Percentiles rank a stretch among this genome's conserved stretches.
Evolutionary conservation across 2,329 filamentous ascomycete genomes (phyloP).

Genomic region (Dactylellina haptotyla): DNA sequence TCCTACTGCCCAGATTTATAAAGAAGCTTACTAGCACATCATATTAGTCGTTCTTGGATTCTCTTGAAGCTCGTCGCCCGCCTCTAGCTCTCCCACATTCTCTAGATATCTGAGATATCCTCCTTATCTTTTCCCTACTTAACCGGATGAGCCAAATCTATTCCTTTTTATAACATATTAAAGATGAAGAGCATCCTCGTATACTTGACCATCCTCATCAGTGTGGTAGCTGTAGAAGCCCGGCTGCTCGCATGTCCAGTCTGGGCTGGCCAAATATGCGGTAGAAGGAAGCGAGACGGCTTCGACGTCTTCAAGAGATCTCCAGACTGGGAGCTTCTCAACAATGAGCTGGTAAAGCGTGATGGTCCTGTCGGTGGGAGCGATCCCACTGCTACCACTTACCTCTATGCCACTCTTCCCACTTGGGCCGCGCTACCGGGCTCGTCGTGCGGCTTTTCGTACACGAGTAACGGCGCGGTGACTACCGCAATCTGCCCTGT

Average conservation of each 20-base stretch:
- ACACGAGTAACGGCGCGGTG: constrained; percentile 26
- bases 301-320: constrained; percentile 22
- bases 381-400: constrained; percentile 36
- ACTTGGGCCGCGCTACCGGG: constrained; percentile 36
- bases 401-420: constrained; percentile 34
- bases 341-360: constrained; percentile 23
- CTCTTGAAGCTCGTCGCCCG: background rate
- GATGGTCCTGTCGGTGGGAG: constrained; percentile 28
- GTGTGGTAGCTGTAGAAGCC: constrained; percentile 5
- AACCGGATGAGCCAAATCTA: background rate
- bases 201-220: constrained; percentile 5
- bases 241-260: constrained; percentile 16
- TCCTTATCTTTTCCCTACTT: background rate
- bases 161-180: background rate
- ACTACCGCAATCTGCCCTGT: constrained; percentile 42
- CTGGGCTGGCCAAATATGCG: constrained; percentile 36
- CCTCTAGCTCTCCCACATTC: background rate
- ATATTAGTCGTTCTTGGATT: background rate
- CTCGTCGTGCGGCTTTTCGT: constrained; percentile 33
- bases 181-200: constrained; percentile 5
- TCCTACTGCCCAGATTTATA: constrained; percentile 8
- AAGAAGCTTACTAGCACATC: background rate
- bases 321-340: constrained; percentile 26
- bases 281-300: constrained; percentile 25
- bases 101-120: constrained; percentile 37